A percentile compares a stretch with the other conserved stretches of the same genome.
These are phyloP conservation scores for Fraxinus anomala DNA, from an alignment of 257 asterid genomes.

Conservation along the genomic window DNA sequence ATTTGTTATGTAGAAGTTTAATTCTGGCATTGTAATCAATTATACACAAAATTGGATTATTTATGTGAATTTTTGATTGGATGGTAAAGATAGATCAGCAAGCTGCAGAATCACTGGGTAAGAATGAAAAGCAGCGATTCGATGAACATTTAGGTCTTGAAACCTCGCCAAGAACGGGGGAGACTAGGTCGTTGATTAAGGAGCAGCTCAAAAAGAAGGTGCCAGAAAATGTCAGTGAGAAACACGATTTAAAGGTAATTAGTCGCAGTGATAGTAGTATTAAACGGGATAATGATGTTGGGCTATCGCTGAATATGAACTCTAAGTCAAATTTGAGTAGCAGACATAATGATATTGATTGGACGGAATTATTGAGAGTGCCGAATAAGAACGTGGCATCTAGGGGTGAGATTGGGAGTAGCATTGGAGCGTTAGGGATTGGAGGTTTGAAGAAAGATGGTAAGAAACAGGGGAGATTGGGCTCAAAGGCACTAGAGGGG, in stretches of 20 bases:
- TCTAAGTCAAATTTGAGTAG: conserved; percentile 39
- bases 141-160: conserved; percentile 50
- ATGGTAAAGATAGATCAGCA: conserved; percentile 84
- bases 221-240: conserved; percentile 35
- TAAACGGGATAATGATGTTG: conserved; percentile 46
- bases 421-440: conserved; percentile 43
- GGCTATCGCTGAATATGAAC: conserved; percentile 32
- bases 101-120: conserved; percentile 91
- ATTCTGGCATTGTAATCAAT: neutral
- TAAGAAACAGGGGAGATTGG: conserved; percentile 40
- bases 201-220: conserved; percentile 81
- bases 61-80: conserved; percentile 24
- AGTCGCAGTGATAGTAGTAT: conserved; percentile 42
- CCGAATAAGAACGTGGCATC: conserved; percentile 52
- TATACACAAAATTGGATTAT: neutral
- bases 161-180: conserved; percentile 41
- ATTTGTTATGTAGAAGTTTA: neutral
- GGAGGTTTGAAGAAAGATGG: conserved; percentile 49
- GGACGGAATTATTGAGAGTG: conserved; percentile 87
- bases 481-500: conserved; percentile 35
- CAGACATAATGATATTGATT: conserved; percentile 72
- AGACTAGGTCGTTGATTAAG: conserved; percentile 60
- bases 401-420: conserved; percentile 33
- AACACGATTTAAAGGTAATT: conserved; percentile 35
- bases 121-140: conserved; percentile 60